Conservation (phyloP, 495 filamentous ascomycete species). For the Neurospora sp. region DNA sequence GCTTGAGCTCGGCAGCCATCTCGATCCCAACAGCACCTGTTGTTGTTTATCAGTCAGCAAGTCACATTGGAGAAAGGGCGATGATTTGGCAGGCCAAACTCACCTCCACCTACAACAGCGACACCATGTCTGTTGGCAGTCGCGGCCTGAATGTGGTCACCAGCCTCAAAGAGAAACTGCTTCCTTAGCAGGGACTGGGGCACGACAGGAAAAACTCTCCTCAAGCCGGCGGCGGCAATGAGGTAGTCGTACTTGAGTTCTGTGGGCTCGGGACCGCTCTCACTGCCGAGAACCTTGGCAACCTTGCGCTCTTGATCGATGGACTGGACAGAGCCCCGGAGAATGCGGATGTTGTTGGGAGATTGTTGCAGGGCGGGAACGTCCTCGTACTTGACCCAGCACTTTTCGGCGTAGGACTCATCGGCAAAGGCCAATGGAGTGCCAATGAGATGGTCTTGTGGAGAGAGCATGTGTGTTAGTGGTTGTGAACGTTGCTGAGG, state of each 20-base stretch:
- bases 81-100: background rate
- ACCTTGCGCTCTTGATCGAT: constrained; percentile 44
- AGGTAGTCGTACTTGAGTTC: constrained; percentile 53
- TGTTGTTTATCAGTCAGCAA: constrained; percentile 2
- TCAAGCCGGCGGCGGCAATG: constrained; percentile 50
- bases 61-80: background rate
- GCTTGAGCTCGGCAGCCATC: constrained; percentile 59
- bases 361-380: constrained; percentile 47
- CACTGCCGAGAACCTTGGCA: constrained; percentile 31
- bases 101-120: constrained; percentile 47
- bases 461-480: constrained; percentile 1
- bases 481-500: background rate
- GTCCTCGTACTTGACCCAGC: constrained; percentile 52
- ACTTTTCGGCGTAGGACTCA: constrained; percentile 41
- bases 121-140: constrained; percentile 37
- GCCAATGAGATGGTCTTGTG: constrained; percentile 51
- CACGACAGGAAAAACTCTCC: constrained; percentile 52
- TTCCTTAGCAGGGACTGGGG: constrained; percentile 44
- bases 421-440: constrained; percentile 52
- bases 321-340: constrained; percentile 46
- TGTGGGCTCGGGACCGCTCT: constrained; percentile 14
- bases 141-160: constrained; percentile 31
- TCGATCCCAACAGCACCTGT: constrained; percentile 61
- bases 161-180: constrained; percentile 48
- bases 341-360: constrained; percentile 32